Evolutionary conservation across 306 rosid species (phyloP), one percentile per base, ranked within the genome.

Genomic region (Cucurbita moschata): DNA sequence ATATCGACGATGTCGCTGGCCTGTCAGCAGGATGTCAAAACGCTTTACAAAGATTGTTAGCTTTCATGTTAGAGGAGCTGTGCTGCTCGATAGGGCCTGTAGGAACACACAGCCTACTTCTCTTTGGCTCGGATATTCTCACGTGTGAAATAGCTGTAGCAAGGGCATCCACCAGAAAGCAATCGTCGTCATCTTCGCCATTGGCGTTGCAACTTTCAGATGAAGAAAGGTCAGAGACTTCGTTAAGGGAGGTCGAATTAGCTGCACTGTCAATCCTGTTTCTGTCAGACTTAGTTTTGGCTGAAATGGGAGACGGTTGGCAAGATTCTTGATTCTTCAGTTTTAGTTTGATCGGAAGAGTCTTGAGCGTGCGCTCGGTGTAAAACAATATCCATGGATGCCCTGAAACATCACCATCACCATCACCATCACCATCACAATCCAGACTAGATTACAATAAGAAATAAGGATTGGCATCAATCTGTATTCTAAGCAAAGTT

Each of bases 1-100:
- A 76, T 60, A 47, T 26, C 8, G 53, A 52, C 64, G 52, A 82
- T 50, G 87, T 86, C 83, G 82, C 85, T 51, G 43, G 52, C 18
- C 73, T 70, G 87, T 89, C 83, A 81, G 82, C 86, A 76, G 79
- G 86, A 62, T 30, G 2, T 95, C 86, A 95, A 83, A 91, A 95
- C 52, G 99, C 99, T 91, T 85, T 91, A 86, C 99, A 95, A 78
- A 91, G 99, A 86, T 91, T 85, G 90, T 86, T 94, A 83, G 95
- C 83, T 84, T 85, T 89, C 93, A 94, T 74, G 92, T 91, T 95
- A 89, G 99, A 91, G 58, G 99, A 95, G 79, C 90, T 83, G 75
- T 91, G 96, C 88, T 95, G 97, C 89, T 89, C 93, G 53, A 91
- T 84, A 5, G 96, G 96, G 55, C 97, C 88, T 0, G 96, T 82